Base-by-base conservation (phyloP, 2,329 filamentous ascomycete species). In the Cladosporium cucumerinum region DNA sequence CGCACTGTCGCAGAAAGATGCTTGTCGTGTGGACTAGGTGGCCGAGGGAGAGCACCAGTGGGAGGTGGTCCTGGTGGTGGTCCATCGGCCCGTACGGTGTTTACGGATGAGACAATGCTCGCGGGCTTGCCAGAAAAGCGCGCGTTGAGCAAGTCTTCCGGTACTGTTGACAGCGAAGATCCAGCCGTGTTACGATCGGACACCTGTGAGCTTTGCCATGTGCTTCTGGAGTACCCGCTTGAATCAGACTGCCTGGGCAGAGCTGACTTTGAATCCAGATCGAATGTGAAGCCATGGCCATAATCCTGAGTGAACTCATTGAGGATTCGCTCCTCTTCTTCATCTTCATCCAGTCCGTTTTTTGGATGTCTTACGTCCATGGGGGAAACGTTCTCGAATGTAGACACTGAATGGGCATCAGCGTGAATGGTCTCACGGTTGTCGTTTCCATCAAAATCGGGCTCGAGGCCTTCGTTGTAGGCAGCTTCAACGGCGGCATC, bases 401-500 rank as follows among this genome's bases (percentile, higher is more conserved):
- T 28, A 14, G 28, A 26, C 28, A 48, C 21, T 52, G 73, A 70
- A 28, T 69, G 64, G 68, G 61, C n/a, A 39, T 66, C 43, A 65
- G 69, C 57, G 63, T 61, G 48, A 65, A 62, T 11, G 64, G 69
- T 71, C 36, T 66, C 52, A 11, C 70, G 69, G 18, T 75, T 77
- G 48, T 72, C 72, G 30, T 82, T 78, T 26, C 81, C 79, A 7
- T 82, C 77, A 21, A 83, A 82, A 75, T 85, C 87, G 4, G 90
- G 90, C 73, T 97, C 93, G 68, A 92, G 91, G 0, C 91, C 91
- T 68, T 97, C 93, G 75, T 97, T 90, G 76, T 98, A 99, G 5
- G 94, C 95, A 59, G 94, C 94, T 77, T 98, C 95, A 10, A 98
- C 93, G 16, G 95, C 95, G 26, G 93, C 94, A 78, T 98, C 94